A percentile compares a stretch with the other conserved stretches of the same genome.
Evolutionary conservation across 805 yeast genomes (phyloP).

Genomic region (Candida multigemmis): DNA sequence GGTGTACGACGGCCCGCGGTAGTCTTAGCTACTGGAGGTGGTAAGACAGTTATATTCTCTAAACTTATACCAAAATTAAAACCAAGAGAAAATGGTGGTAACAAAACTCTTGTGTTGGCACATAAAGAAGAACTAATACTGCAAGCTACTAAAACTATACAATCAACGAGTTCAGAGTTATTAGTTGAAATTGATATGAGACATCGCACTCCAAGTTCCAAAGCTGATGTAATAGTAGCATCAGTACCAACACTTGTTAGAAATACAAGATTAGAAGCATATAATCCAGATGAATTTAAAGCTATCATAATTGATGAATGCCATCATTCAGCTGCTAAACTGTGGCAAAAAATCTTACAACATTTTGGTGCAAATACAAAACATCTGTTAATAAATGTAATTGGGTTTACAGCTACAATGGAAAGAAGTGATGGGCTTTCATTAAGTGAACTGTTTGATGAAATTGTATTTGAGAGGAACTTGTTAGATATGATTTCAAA

Average conservation of each 20-base stretch:
- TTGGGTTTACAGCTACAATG: constrained; percentile 88
- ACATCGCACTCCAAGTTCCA: constrained; percentile 25
- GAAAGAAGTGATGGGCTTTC: constrained; percentile 65
- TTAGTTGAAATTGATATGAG: constrained; percentile 68
- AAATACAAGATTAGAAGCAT: constrained; percentile 36
- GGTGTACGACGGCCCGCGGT: constrained; percentile 62
- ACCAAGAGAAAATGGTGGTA: constrained; percentile 13
- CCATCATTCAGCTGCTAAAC: constrained; percentile 75
- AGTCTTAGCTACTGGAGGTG: constrained; percentile 89
- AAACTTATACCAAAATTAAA: constrained; percentile 42
- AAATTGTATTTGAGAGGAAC: constrained; percentile 62
- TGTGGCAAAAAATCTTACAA: constrained; percentile 50
- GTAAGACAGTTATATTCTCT: constrained; percentile 78
- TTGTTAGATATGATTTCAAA: constrained; percentile 58
- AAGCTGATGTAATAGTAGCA: constrained; percentile 63
- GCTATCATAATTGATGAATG: constrained; percentile 84
- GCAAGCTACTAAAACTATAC: constrained; percentile 54
- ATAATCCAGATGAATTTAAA: constrained; percentile 53
- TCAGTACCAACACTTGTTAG: constrained; percentile 61
- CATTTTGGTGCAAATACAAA: constrained; percentile 45
- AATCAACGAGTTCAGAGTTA: constrained; percentile 37
- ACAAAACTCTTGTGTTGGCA: constrained; percentile 54
- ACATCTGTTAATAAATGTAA: constrained; percentile 40
- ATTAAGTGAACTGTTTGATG: constrained; percentile 54
- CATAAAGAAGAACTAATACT: constrained; percentile 72